Percentiles rank a stretch among this genome's conserved stretches.
These are phyloP conservation scores for Arthrobotrys sinensis DNA, from an alignment of 2,329 filamentous ascomycete genomes.

Conservation along the genomic window DNA sequence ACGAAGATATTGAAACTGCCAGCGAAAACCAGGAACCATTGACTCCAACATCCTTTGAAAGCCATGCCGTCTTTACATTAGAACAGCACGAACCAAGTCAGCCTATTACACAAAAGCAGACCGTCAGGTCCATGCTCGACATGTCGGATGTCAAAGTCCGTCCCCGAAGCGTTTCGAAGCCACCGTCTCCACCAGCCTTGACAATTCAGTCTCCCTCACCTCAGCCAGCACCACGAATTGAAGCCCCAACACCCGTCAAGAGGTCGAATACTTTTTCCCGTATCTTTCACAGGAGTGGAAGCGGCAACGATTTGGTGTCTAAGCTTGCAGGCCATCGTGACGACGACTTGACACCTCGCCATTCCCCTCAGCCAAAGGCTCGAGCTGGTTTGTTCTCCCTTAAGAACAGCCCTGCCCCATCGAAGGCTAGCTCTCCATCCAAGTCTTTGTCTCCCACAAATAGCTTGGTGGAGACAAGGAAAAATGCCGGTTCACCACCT, in stretches of 20 bases:
- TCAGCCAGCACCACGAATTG: constrained; percentile 36
- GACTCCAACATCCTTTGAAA: constrained; percentile 73
- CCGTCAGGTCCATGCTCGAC: constrained; percentile 56
- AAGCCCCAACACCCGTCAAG: constrained; percentile 52
- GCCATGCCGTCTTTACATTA: constrained; percentile 71
- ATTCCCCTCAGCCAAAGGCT: constrained; percentile 63
- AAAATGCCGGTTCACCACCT: constrained; percentile 59
- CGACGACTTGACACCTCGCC: constrained; percentile 65
- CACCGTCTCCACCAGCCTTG: constrained; percentile 43
- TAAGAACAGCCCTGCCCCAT: constrained; percentile 64
- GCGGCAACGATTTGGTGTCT: constrained; percentile 42
- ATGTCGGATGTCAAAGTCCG: constrained; percentile 62
- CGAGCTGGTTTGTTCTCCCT: constrained; percentile 67
- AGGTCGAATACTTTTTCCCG: constrained; percentile 69
- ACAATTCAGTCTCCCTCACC: constrained; percentile 42
- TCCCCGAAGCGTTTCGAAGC: constrained; percentile 49
- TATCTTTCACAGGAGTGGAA: constrained; percentile 60
- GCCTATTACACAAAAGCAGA: constrained; percentile 38
- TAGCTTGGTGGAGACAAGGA: constrained; percentile 68
- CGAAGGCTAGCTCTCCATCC: constrained; percentile 67
- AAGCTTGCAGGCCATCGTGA: constrained; percentile 67
- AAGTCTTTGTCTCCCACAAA: constrained; percentile 72
- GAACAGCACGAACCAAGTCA: constrained; percentile 47
- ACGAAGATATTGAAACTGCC: constrained; percentile 72
- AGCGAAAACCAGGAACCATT: constrained; percentile 76